Evolutionary conservation across 1,284 basidiomycete genomes (phyloP).

Genomic region (Trametes sp.): DNA sequence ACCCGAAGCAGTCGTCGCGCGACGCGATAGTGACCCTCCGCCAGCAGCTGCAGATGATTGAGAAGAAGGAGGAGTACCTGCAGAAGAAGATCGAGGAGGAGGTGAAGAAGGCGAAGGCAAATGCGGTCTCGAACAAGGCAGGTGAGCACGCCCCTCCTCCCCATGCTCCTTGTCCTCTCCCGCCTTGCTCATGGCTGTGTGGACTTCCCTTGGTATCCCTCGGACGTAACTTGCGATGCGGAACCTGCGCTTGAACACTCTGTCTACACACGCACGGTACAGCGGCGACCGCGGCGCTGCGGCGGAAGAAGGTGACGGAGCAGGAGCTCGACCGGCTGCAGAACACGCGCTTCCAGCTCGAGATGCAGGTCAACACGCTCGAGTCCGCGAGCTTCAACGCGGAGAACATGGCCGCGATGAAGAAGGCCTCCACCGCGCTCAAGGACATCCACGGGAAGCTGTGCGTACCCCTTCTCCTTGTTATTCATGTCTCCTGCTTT

Average conservation of each 20-base stretch:
- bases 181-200: neutral
- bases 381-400: slow-evolving; percentile 99
- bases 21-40: slow-evolving; percentile 89
- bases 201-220: neutral
- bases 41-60: slow-evolving; percentile 93
- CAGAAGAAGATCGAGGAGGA: slow-evolving; percentile 99
- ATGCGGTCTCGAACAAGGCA: slow-evolving; percentile 94
- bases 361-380: slow-evolving; percentile 96
- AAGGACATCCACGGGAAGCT: slow-evolving; percentile 92
- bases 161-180: neutral
- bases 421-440: slow-evolving; percentile 92
- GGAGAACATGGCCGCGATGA: slow-evolving; percentile 98
- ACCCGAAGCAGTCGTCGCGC: slow-evolving; percentile 81
- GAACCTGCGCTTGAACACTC: neutral
- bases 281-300: slow-evolving; percentile 92
- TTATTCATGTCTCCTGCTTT: slow-evolving; percentile 9
- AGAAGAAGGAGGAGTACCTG: slow-evolving; percentile 99
- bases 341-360: slow-evolving; percentile 91
- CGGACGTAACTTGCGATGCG: neutral
- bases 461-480: slow-evolving; percentile 56
- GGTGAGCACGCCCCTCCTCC: slow-evolving; percentile 55
- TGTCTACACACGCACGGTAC: slow-evolving; percentile 13
- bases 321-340: slow-evolving; percentile 88
- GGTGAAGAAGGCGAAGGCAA: slow-evolving; percentile 88
- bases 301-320: slow-evolving; percentile 94